Base-by-base conservation (phyloP, 192 early-diverging fungal genomes). In the Funneliformis geosporum region DNA sequence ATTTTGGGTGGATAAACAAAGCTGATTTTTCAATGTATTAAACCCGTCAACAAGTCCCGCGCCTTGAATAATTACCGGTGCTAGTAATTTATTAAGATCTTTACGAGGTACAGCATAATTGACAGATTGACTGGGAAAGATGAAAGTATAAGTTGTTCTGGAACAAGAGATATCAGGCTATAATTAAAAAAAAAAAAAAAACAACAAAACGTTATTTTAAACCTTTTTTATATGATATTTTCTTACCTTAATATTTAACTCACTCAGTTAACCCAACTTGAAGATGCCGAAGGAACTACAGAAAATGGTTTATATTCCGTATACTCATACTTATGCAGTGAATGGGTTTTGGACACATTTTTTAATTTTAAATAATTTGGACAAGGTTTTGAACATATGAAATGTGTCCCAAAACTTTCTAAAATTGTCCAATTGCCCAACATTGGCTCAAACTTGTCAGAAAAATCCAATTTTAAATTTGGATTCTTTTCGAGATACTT, bases 91-190 rank as follows among this genome's bases (percentile, higher is more conserved):
- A 23, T 44, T 28, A 42, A 1, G 33, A 79, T 59, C 2, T 39
- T 70, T 64, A 72, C 74, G 33, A 55, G 80, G 71, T 1, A 75
- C 80, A 28, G 82, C 82, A 47, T 70, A 80, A 77, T 80, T 88
- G 86, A 16, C 80, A 72, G 8, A 80, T 60, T 10, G 79, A 25
- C 39, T 33, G 90, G 90, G 21, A 85, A 74, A 46, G 85, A 80
- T 23, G 89, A 91, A 60, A 87, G 87, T 8, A 91, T 85, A 61
- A 75, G 76, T 27, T 85, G 86, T 70, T 88, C 89, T 38, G 86
- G 80, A 67, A 84, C 89, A 60, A n/a, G 79, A 81, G 82, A 90
- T 64, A 69, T 89, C 82, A 28, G 88, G 88, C 55, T 59, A 77
- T 90, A 25, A 6, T 23, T 64, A 6, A 64, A 6, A 23, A 64